These are phyloP conservation scores for Kwoniella pini DNA, from an alignment of 768 basidiomycete genomes.

Conservation along the genomic window DNA sequence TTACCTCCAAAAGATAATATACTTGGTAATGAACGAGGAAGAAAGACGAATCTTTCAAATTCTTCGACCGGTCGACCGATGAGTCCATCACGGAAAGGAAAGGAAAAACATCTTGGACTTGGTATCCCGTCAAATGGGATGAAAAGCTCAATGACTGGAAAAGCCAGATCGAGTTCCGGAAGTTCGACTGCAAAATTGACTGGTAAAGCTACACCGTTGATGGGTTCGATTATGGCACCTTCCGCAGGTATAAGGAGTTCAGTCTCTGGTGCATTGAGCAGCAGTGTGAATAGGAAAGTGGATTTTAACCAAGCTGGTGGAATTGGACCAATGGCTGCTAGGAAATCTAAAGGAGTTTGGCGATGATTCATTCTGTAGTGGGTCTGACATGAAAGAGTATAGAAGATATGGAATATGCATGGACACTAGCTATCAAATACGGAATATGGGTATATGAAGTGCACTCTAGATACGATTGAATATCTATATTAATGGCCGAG, in stretches of 20 bases:
- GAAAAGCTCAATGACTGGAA: background rate
- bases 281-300: conserved; percentile 9
- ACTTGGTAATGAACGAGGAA: conserved; percentile 26
- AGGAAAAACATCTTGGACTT: conserved; percentile 2
- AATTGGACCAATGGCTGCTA: conserved; percentile 25
- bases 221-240: background rate
- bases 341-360: conserved; percentile 8
- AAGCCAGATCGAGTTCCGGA: conserved; percentile 9
- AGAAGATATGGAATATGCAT: too few species aligned
- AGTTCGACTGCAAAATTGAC: conserved; percentile 2
- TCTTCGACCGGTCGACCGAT: background rate
- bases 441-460: too few species aligned
- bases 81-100: conserved; percentile 11
- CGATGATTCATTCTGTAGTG: background rate
- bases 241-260: background rate
- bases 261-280: background rate
- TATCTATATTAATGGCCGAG: too few species aligned
- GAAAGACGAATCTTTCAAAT: conserved; percentile 20
- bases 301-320: conserved; percentile 33
- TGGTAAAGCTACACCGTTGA: background rate
- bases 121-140: background rate
- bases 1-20: conserved; percentile 12
- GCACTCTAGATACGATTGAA: too few species aligned
- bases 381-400: too few species aligned
- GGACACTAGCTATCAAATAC: too few species aligned